Evolutionary conservation across 176 grass and related monocot genomes (phyloP).

Genomic region (Lolium perenne): DNA sequence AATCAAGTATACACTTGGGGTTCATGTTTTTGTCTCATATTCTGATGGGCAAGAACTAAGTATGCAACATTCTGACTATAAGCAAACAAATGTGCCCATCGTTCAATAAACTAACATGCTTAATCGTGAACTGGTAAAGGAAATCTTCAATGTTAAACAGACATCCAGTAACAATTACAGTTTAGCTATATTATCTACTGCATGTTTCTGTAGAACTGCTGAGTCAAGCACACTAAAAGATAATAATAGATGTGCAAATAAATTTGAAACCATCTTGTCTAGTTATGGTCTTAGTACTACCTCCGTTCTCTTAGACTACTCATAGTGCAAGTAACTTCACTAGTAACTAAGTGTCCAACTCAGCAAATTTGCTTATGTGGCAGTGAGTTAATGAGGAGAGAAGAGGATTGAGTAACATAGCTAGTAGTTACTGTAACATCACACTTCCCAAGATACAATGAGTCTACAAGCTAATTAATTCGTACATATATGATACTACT

Average conservation of each 20-base stretch:
- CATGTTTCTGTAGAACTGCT: conserved; percentile 2
- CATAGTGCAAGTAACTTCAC: too few species aligned
- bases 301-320: too few species aligned
- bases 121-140: conserved; percentile 12
- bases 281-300: conserved; percentile 9
- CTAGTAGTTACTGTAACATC: too few species aligned
- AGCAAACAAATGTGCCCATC: not conserved
- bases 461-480: too few species aligned
- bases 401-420: too few species aligned
- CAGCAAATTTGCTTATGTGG: too few species aligned
- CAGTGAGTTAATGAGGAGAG: too few species aligned
- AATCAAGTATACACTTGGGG: conserved; percentile 13
- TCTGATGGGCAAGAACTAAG: not conserved
- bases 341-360: too few species aligned
- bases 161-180: not conserved
- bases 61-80: not conserved
- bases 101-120: not conserved
- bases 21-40: conserved; percentile 2
- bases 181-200: not conserved
- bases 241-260: conserved; percentile 25
- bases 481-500: too few species aligned
- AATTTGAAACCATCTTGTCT: not conserved
- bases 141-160: conserved; percentile 6
- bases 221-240: conserved; percentile 13
- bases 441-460: too few species aligned